Base-by-base conservation (phyloP, 2,329 filamentous ascomycete genomes). In the Scleromitrula shiraiana region DNA sequence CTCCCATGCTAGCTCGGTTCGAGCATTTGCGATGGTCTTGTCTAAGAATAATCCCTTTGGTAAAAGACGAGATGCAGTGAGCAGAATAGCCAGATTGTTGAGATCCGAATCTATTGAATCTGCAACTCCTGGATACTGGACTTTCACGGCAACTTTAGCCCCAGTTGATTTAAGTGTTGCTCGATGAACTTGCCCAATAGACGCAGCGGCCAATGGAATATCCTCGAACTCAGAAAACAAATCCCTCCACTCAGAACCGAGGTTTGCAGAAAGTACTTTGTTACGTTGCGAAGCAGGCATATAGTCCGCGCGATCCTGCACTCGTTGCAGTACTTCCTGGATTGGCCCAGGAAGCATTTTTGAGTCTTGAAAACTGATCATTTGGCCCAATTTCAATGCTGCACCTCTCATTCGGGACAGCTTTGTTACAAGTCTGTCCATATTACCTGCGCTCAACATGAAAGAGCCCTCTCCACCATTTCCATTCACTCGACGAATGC, bases 301-400 rank as follows among this genome's bases (percentile, higher is more conserved):
- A 66, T 97, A 98, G 66, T 98, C 91, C 32, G 93, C 93, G 49
- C 88, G 83, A 65, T 98, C 93, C 64, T 98, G 93, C 0, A 98
- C 93, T 5, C 94, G 82, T 64, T 95, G 89, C 10, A 98, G 71
- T 2, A 98, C 88, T 60, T 91, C 79, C 56, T 94, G 88, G 41
- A 98, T 89, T 1, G 87, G 80, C 0, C 78, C 79, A 0, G 93
- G 93, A 8, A 98, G 77, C 81, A 96, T 89, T 67, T 95, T 97
- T 30, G 88, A 82, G 68, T 98, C 93, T 71, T 98, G 93, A 62
- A 98, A 93, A 65, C 89, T 96, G 74, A 98, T 85, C 85, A 97
- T 93, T 70, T 98, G 93, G 0, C 93, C 94, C 22, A 98, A 70
- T 70, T 98, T 98, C 35, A 98, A 73, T n/a, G 93, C 93, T 5